These are phyloP conservation scores for Phytophthora fragariae DNA, from an alignment of 352 stramenopile genomes.

Conservation along the genomic window DNA sequence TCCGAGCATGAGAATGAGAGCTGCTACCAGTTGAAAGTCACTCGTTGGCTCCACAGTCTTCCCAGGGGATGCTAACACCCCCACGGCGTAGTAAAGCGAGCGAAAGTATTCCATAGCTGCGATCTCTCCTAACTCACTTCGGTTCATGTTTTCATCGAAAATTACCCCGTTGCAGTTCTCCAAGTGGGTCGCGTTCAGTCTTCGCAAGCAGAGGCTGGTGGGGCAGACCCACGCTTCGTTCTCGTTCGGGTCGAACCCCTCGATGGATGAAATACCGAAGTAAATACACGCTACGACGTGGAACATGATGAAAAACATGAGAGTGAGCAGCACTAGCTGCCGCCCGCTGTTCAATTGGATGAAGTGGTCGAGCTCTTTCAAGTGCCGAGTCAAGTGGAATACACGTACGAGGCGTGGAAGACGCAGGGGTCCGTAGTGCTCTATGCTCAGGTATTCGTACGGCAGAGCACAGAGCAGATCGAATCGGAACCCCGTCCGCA, in stretches of 20 bases:
- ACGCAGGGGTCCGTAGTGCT: neutral
- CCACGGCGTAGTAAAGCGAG: neutral
- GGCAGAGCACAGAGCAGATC: neutral
- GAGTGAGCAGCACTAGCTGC: neutral
- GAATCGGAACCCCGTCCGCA: neutral
- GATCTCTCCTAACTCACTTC: neutral
- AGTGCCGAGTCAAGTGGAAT: neutral
- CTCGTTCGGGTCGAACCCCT: neutral
- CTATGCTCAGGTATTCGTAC: neutral
- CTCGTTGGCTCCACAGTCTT: neutral
- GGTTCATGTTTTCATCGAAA: neutral
- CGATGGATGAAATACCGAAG: neutral
- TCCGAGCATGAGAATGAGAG: neutral
- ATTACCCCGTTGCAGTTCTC: neutral
- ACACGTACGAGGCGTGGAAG: neutral
- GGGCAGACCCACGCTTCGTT: slow-evolving; percentile 4
- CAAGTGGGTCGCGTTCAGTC: neutral
- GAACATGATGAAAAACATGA: slow-evolving; percentile 2
- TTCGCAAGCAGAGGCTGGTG: neutral
- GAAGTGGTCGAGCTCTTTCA: neutral
- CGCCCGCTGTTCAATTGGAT: slow-evolving; percentile 1
- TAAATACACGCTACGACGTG: neutral
- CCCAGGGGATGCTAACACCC: neutral
- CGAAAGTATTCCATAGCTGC: neutral
- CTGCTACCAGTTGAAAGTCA: neutral